Percentiles rank a stretch among this genome's conserved stretches.
phyloP scores from a whole-genome alignment of 1,284 basidiomycete species.

The Sporisorium graminicola region DNA sequence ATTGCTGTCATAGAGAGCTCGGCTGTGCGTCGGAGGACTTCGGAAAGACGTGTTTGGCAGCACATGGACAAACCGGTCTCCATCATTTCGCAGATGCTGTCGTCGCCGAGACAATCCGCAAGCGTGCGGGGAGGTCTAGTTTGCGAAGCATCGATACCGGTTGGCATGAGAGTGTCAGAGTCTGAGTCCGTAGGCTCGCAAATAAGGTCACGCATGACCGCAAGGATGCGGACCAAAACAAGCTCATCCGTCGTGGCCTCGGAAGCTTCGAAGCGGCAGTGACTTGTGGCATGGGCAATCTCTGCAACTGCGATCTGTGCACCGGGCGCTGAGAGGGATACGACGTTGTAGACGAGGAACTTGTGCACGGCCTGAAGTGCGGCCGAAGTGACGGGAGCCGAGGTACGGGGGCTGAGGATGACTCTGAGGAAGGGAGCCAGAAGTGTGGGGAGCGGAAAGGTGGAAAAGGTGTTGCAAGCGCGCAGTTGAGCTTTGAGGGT shows the following conservation, averaged over 20 bases:
- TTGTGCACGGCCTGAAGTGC: slow-evolving; percentile 88
- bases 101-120: slow-evolving; percentile 75
- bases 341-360: slow-evolving; percentile 83
- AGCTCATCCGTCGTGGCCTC: slow-evolving; percentile 88
- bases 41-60: slow-evolving; percentile 93
- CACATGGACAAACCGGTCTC: slow-evolving; percentile 97
- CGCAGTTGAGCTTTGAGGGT: slow-evolving; percentile 81
- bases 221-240: slow-evolving; percentile 90
- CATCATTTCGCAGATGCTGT: slow-evolving; percentile 97
- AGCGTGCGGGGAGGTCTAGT: slow-evolving; percentile 25
- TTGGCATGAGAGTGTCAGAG: background rate
- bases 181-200: slow-evolving; percentile 73
- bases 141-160: background rate
- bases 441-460: slow-evolving; percentile 57
- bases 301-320: slow-evolving; percentile 78
- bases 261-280: slow-evolving; percentile 97
- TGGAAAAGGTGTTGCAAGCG: slow-evolving; percentile 28
- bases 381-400: slow-evolving; percentile 91
- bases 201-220: slow-evolving; percentile 83
- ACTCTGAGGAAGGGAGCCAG: slow-evolving; percentile 82
- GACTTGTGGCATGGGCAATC: slow-evolving; percentile 88
- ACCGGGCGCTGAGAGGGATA: slow-evolving; percentile 72
- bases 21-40: slow-evolving; percentile 89
- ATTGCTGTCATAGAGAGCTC: slow-evolving; percentile 92
- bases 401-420: slow-evolving; percentile 90